These are phyloP conservation scores for Saccharomycopsis phalli DNA, from an alignment of 1,139 yeast species.

Conservation along the genomic window DNA sequence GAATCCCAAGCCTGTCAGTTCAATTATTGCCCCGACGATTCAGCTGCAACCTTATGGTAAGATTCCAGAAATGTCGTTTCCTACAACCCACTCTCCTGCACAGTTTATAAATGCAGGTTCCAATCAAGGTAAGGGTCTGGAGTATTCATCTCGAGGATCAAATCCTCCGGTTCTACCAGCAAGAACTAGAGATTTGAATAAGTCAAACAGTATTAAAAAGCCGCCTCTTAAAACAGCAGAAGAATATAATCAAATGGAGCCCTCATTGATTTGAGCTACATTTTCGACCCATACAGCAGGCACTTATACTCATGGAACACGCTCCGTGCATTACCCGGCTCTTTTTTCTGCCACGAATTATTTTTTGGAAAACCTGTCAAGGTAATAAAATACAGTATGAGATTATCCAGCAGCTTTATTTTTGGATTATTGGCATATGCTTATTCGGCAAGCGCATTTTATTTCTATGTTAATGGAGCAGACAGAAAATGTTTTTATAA, in stretches of 20 bases:
- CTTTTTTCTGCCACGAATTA: not conserved
- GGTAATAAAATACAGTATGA: slow-evolving; percentile 2
- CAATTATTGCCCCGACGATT: slow-evolving; percentile 20
- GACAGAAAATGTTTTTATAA: slow-evolving; percentile 46
- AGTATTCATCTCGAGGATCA: too few species aligned
- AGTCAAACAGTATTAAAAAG: slow-evolving; percentile 1
- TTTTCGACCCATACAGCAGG: too few species aligned
- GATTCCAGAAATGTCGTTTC: slow-evolving; percentile 24
- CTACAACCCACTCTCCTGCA: slow-evolving; percentile 20
- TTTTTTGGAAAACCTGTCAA: not conserved
- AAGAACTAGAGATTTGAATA: too few species aligned
- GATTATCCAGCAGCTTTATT: slow-evolving; percentile 4
- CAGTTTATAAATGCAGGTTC: too few species aligned
- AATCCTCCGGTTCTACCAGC: too few species aligned
- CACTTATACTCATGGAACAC: too few species aligned
- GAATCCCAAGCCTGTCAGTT: slow-evolving; percentile 16
- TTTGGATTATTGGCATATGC: slow-evolving; percentile 2
- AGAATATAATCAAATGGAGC: too few species aligned
- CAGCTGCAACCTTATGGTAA: slow-evolving; percentile 18
- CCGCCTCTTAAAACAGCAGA: too few species aligned
- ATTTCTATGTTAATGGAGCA: slow-evolving; percentile 37
- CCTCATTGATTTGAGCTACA: too few species aligned
- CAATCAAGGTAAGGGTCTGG: too few species aligned
- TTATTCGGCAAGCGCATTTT: slow-evolving; percentile 26
- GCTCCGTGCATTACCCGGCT: not conserved